phyloP scores from a whole-genome alignment of 2,329 filamentous ascomycete genomes.

The Colletotrichum plurivorum region DNA sequence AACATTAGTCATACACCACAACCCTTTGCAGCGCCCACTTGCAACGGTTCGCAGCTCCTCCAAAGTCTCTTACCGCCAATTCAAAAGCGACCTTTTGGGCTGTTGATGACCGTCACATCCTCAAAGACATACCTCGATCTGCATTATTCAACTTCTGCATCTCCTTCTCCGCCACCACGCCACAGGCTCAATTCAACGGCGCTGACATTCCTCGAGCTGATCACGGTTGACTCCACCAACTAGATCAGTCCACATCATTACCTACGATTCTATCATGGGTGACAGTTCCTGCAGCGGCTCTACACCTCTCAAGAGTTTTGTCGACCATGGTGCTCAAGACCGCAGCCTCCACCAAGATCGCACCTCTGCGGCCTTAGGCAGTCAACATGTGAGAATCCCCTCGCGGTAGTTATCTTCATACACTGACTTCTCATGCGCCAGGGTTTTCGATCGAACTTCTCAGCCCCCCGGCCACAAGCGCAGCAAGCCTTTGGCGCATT shows the following conservation, averaged over 20 bases:
- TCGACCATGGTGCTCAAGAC: constrained; percentile 59
- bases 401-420: not conserved
- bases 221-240: too few relatives aligned
- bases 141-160: too few relatives aligned
- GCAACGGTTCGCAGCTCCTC: too few relatives aligned
- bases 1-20: too few relatives aligned
- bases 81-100: too few relatives aligned
- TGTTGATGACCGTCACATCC: too few relatives aligned
- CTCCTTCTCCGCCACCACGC: too few relatives aligned
- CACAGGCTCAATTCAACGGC: too few relatives aligned
- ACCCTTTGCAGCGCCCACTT: too few relatives aligned
- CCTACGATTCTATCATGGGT: constrained; percentile 48
- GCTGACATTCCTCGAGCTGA: too few relatives aligned
- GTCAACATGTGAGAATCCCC: constrained; percentile 8
- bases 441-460: constrained; percentile 26
- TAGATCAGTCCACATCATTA: not conserved
- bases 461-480: constrained; percentile 39
- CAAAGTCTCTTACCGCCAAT: too few relatives aligned
- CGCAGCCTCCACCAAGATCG: constrained; percentile 58
- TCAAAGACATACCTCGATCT: too few relatives aligned
- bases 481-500: constrained; percentile 54
- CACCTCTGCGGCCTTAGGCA: constrained; percentile 43
- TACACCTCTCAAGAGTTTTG: constrained; percentile 59
- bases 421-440: not conserved
- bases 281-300: constrained; percentile 59